These are phyloP conservation scores for Telfairia occidentalis DNA, from an alignment of 331 rosid species.

Conservation along the genomic window DNA sequence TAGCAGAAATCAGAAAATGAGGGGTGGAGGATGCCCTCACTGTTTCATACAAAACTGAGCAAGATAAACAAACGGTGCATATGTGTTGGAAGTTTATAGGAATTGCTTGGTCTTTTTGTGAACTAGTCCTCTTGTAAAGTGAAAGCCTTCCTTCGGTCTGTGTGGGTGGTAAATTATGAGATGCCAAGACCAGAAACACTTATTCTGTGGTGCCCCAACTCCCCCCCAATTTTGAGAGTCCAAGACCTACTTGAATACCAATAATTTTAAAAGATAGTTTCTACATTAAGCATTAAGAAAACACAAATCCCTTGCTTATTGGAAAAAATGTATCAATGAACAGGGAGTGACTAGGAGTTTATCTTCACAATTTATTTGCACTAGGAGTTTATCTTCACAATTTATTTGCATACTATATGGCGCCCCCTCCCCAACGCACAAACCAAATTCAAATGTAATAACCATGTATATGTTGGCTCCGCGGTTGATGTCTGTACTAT, in stretches of 20 bases:
- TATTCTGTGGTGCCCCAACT: too few species aligned
- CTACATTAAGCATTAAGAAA: background rate
- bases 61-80: background rate
- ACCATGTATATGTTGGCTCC: background rate
- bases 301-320: background rate
- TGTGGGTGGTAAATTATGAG: background rate
- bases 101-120: background rate
- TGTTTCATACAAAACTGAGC: too few species aligned
- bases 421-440: background rate
- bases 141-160: background rate
- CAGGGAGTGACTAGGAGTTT: background rate
- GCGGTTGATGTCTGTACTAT: slow-evolving; percentile 6
- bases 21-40: too few species aligned
- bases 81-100: background rate
- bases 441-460: background rate
- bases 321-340: background rate
- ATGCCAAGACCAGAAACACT: background rate
- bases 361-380: background rate
- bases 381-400: background rate
- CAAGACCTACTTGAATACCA: background rate
- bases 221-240: background rate
- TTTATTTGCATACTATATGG: background rate
- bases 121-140: background rate
- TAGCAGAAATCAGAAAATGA: background rate
- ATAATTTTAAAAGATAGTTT: background rate